phyloP scores from a whole-genome alignment of 495 filamentous ascomycete species.

The Tirmania nivea region DNA sequence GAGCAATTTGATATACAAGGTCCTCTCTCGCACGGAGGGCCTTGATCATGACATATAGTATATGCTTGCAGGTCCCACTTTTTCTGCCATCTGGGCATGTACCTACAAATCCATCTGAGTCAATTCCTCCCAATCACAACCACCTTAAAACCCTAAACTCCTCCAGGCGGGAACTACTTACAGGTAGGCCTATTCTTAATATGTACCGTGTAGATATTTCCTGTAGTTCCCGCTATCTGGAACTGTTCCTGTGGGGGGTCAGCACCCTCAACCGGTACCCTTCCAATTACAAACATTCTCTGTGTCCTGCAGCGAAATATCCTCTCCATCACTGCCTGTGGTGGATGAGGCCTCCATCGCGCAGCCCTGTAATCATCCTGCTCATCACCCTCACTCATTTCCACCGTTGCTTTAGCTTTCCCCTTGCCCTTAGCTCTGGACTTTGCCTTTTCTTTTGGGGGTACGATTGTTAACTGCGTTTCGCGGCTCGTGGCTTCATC shows the following conservation, averaged over 20 bases:
- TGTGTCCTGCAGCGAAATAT: slow-evolving; percentile 15
- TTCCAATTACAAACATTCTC: slow-evolving; percentile 37
- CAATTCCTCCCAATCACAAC: background rate
- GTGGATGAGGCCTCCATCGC: slow-evolving; percentile 13
- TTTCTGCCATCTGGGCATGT: slow-evolving; percentile 32
- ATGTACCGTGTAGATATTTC: slow-evolving; percentile 38
- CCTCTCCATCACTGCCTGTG: slow-evolving; percentile 11
- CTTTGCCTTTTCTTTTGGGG: background rate
- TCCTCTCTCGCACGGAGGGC: slow-evolving; percentile 35
- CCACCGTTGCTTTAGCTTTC: slow-evolving; percentile 3
- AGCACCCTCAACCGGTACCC: slow-evolving; percentile 24
- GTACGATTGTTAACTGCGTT: no score
- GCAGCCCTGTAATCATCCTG: no score
- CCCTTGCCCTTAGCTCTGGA: slow-evolving; percentile 6
- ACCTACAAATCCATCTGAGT: background rate
- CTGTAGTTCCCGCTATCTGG: slow-evolving; percentile 38
- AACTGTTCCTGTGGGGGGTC: slow-evolving; percentile 31
- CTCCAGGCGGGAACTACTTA: slow-evolving; percentile 5
- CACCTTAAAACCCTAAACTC: no score
- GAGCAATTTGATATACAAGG: slow-evolving; percentile 43
- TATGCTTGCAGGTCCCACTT: slow-evolving; percentile 46
- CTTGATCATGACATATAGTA: slow-evolving; percentile 40
- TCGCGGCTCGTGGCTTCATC: no score
- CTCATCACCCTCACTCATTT: no score
- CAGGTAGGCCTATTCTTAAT: slow-evolving; percentile 34